phyloP scores from a whole-genome alignment of 371 early-diverging fungal genomes.

The Capniomyces stellatus region DNA sequence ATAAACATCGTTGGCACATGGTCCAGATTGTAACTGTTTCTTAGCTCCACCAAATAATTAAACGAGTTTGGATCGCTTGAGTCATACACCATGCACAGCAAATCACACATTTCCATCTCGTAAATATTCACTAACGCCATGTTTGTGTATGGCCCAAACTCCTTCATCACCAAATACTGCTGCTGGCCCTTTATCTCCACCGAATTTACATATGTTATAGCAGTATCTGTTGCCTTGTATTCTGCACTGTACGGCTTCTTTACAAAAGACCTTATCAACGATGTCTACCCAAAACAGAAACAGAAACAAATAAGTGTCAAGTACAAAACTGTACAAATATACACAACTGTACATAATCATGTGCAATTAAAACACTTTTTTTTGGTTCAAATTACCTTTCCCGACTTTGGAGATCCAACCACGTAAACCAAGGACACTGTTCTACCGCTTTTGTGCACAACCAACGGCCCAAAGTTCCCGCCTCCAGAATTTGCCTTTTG shows the following conservation, averaged over 20 bases:
- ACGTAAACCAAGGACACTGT: slow-evolving; percentile 33
- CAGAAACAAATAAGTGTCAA: too few relatives aligned
- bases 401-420: slow-evolving; percentile 80
- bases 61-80: slow-evolving; percentile 86
- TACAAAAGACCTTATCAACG: slow-evolving; percentile 64
- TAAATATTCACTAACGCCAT: slow-evolving; percentile 18
- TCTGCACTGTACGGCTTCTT: slow-evolving; percentile 54
- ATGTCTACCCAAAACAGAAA: too few relatives aligned
- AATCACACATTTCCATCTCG: slow-evolving; percentile 70
- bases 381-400: slow-evolving; percentile 38
- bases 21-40: slow-evolving; percentile 57
- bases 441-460: not conserved
- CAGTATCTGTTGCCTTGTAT: slow-evolving; percentile 54
- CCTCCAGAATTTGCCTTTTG: not conserved
- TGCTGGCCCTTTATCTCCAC: slow-evolving; percentile 85
- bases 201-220: slow-evolving; percentile 75
- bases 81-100: slow-evolving; percentile 86
- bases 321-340: too few relatives aligned
- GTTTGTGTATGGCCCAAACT: slow-evolving; percentile 41
- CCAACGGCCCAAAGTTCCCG: not conserved
- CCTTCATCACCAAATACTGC: slow-evolving; percentile 87
- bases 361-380: slow-evolving; percentile 23
- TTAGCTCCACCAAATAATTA: slow-evolving; percentile 61
- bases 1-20: slow-evolving; percentile 76
- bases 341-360: not conserved